phyloP scores from a whole-genome alignment of 2,329 filamentous ascomycete genomes.

The Ceratocystis destructans region DNA sequence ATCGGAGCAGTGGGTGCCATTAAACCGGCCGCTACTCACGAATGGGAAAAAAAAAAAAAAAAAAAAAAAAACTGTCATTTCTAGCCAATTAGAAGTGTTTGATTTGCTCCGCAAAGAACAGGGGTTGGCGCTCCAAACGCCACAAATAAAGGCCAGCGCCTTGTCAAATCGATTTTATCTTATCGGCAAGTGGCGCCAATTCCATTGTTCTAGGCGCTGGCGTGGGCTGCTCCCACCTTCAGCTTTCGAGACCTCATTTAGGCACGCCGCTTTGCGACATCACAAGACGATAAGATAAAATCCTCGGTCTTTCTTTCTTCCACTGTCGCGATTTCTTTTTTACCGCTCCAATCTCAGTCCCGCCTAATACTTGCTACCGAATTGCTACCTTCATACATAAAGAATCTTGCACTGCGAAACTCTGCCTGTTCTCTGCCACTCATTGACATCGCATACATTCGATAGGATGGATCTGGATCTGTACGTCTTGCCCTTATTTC shows the following conservation, averaged over 20 bases:
- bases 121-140: not conserved
- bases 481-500: constrained; percentile 35
- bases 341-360: not conserved
- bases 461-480: constrained; percentile 76
- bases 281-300: not conserved
- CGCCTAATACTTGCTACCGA: not conserved
- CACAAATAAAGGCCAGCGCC: not conserved
- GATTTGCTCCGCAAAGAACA: constrained; percentile 14
- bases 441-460: not conserved
- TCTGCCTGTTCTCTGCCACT: not conserved
- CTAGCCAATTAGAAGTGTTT: constrained; percentile 7
- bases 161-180: not conserved
- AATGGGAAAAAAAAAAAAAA: not conserved
- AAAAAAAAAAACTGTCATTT: not conserved
- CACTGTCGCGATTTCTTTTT: not conserved
- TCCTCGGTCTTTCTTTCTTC: not conserved
- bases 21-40: not conserved
- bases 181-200: not conserved
- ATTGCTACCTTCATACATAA: not conserved
- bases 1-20: not conserved
- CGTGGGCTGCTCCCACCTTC: not conserved
- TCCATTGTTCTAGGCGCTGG: not conserved
- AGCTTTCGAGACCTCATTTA: not conserved
- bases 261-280: not conserved
- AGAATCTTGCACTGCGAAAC: not conserved